Evolutionary conservation across 2,329 filamentous ascomycete species (phyloP).

Genomic region (Teratosphaeria destructans): DNA sequence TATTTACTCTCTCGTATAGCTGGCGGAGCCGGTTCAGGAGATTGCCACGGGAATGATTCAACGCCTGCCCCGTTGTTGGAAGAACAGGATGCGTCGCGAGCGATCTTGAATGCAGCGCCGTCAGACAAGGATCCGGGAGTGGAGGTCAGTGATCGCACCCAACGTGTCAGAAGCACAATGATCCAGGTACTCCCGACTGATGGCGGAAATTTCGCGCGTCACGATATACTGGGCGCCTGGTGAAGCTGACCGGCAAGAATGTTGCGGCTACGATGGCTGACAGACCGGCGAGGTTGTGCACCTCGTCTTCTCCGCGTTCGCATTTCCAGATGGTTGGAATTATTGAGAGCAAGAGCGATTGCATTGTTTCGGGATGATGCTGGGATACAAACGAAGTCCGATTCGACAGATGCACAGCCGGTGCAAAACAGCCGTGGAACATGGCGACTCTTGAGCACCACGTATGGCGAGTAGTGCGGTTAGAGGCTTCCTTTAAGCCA

Average conservation of each 20-base stretch:
- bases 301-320: background rate
- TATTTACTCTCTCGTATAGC: background rate
- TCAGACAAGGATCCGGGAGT: background rate
- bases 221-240: conserved; percentile 39
- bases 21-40: background rate
- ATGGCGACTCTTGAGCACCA: background rate
- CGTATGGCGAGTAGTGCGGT: background rate
- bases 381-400: background rate
- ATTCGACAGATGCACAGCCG: background rate
- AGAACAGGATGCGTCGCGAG: conserved; percentile 46
- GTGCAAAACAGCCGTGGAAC: background rate
- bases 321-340: background rate
- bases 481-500: background rate
- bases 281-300: background rate
- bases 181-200: conserved; percentile 55
- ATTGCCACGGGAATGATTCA: too few relatives aligned
- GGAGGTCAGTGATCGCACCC: conserved; percentile 37
- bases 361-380: conserved; percentile 8
- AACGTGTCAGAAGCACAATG: conserved; percentile 42
- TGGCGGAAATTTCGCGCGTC: conserved; percentile 45
- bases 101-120: background rate
- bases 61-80: conserved; percentile 43
- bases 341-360: conserved; percentile 9
- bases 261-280: conserved; percentile 45
- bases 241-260: conserved; percentile 34